A percentile compares a stretch with the other conserved stretches of the same genome.
Conservation (phyloP, 1,139 yeast species). For the Candida tetrigidarum region DNA sequence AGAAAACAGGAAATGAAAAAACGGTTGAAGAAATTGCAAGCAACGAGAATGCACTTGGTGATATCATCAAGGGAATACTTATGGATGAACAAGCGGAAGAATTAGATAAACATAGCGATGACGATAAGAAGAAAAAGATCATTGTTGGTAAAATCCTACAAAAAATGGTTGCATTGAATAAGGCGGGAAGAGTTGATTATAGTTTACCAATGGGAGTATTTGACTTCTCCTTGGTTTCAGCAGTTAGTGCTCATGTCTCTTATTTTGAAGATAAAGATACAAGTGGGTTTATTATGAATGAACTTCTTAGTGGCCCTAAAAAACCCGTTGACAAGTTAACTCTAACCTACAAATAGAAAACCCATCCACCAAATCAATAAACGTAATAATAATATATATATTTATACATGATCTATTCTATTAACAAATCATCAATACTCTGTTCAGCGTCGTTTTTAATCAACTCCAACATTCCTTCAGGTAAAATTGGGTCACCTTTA, state of each 20-base stretch:
- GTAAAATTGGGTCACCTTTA: conserved; percentile 76
- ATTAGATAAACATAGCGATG: conserved; percentile 20
- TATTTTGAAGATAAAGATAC: conserved; percentile 89
- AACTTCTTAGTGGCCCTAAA: conserved; percentile 36
- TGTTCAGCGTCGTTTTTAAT: conserved; percentile 86
- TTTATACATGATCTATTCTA: conserved; percentile 22
- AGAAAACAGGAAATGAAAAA: conserved; percentile 12
- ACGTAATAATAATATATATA: neutral
- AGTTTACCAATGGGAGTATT: conserved; percentile 78
- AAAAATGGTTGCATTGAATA: conserved; percentile 52
- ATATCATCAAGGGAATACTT: conserved; percentile 40
- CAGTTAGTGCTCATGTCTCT: conserved; percentile 84
- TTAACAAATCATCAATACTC: conserved; percentile 64
- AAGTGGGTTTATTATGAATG: conserved; percentile 74
- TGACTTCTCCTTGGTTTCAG: conserved; percentile 78
- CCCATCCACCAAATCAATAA: conserved; percentile 1
- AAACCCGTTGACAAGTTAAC: conserved; percentile 26
- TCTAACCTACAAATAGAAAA: conserved; percentile 20
- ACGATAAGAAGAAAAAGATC: conserved; percentile 10
- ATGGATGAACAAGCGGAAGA: conserved; percentile 19
- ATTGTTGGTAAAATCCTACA: conserved; percentile 27
- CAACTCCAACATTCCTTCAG: conserved; percentile 87
- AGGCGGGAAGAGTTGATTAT: conserved; percentile 81
- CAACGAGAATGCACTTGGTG: conserved; percentile 50
- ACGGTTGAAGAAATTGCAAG: conserved; percentile 27